These are phyloP conservation scores for Aeschynomene evenia DNA, from an alignment of 306 rosid species.

Conservation along the genomic window DNA sequence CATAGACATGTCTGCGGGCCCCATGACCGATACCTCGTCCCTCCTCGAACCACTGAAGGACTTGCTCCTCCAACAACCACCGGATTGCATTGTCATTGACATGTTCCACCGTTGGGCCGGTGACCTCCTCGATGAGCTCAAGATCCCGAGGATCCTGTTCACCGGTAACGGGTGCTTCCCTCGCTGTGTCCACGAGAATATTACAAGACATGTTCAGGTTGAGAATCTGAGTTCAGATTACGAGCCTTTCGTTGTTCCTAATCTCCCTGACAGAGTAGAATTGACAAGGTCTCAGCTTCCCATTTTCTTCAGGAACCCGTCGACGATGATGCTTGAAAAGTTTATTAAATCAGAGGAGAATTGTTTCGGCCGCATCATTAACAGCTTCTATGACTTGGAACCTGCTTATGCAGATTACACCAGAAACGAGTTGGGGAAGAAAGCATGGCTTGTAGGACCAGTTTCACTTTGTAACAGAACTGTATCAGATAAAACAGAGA, in stretches of 20 bases:
- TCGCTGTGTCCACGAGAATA: constrained; percentile 39
- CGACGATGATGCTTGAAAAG: not conserved
- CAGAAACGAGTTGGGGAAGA: constrained; percentile 34
- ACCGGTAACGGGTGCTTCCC: constrained; percentile 56
- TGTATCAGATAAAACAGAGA: constrained; percentile 38
- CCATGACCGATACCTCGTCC: constrained; percentile 35
- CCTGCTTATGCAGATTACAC: constrained; percentile 45
- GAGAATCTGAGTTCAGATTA: constrained; percentile 42
- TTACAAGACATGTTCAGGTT: constrained; percentile 7
- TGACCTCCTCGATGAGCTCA: constrained; percentile 32
- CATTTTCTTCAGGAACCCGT: constrained; percentile 13
- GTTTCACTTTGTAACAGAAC: constrained; percentile 53
- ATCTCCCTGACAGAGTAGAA: constrained; percentile 47
- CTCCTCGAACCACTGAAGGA: constrained; percentile 48
- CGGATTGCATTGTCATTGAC: constrained; percentile 57
- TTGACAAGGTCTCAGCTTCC: constrained; percentile 58
- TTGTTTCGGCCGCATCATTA: constrained; percentile 48
- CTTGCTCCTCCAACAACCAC: constrained; percentile 35
- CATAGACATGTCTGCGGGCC: constrained; percentile 44
- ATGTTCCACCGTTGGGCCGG: constrained; percentile 54
- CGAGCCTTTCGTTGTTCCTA: constrained; percentile 47
- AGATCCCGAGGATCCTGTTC: constrained; percentile 43
- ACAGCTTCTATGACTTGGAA: constrained; percentile 61
- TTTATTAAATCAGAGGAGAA: constrained; percentile 28
- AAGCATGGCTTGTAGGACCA: constrained; percentile 60